Evolutionary conservation across 257 asterid species (phyloP), one percentile per base, ranked within the genome.

Genomic region (Jaltomata sinuosa): DNA sequence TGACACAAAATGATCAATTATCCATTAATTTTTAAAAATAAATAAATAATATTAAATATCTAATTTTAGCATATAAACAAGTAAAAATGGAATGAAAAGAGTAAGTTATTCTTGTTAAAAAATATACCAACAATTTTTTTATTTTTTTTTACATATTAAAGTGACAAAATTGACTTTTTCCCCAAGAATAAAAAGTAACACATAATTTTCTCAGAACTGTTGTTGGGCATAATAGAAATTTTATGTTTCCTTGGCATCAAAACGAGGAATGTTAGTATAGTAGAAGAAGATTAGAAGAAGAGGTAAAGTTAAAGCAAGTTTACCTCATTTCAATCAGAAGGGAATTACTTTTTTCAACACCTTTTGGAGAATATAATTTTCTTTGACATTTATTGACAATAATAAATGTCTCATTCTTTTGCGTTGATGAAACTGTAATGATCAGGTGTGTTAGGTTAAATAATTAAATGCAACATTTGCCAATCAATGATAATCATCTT

Each of bases 391-490:
- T 55, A 54, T 74, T 81, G 57, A 57, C 52, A 22, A 79, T 29
- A 50, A 32, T 18, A 34, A 34, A 49, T 14, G 74, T 61, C 16
- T 84, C 65, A 15, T n/a, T 19, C 27, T 61, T 71, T 72, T 16
- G 18, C 10, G 54, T 83, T 53, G 77, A 55, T 69, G 54, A 42
- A 65, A 47, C 72, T 45, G 55, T 59, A 77, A 64, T 52, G 62
- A 21, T 83, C 79, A 82, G 79, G 53, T 65, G 22, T 45, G 85
- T 82, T 82, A 49, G 67, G 80, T 65, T 82, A 67, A 65, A 65
- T 65, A 64, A 67, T 83, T 83, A 32, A 68, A 83, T 69, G 85
- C 55, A 21, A 34, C 36, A 47, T n/a, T 34, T 47, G 81, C 81
- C 61, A 47, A 76, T 47, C 42, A 76, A 27, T 80, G 45, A 61